Percentiles rank a stretch among this genome's conserved stretches.
These are phyloP conservation scores for Passiflora organensis DNA, from an alignment of 345 rosid genomes.

Conservation along the genomic window DNA sequence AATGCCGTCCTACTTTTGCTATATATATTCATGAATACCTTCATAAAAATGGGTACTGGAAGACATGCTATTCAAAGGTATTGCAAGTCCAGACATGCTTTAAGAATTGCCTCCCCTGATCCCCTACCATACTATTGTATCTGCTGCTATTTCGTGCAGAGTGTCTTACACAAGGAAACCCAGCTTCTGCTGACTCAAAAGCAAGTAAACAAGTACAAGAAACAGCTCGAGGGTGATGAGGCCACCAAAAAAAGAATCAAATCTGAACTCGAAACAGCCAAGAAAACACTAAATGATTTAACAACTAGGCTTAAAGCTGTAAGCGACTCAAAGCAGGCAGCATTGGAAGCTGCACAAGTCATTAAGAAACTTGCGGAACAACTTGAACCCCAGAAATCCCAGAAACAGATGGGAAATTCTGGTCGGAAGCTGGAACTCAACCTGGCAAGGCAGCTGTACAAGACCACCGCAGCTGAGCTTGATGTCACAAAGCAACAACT, in stretches of 20 bases:
- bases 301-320: slow-evolving; percentile 33
- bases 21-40: too few species aligned
- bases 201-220: slow-evolving; percentile 38
- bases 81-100: neutral
- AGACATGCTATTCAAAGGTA: too few species aligned
- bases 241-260: slow-evolving; percentile 37
- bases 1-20: too few species aligned
- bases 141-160: slow-evolving; percentile 12
- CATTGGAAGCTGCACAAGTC: slow-evolving; percentile 41
- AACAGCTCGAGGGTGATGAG: slow-evolving; percentile 39
- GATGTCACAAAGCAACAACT: slow-evolving; percentile 67
- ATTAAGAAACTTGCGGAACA: slow-evolving; percentile 42
- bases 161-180: slow-evolving; percentile 52
- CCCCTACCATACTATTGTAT: neutral
- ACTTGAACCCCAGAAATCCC: slow-evolving; percentile 56
- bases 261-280: slow-evolving; percentile 49
- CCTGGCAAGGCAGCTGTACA: slow-evolving; percentile 53
- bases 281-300: slow-evolving; percentile 39
- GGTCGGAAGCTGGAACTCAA: slow-evolving; percentile 46
- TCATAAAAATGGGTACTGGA: too few species aligned
- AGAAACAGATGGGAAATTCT: slow-evolving; percentile 22
- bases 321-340: slow-evolving; percentile 36
- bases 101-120: neutral
- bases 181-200: slow-evolving; percentile 46
- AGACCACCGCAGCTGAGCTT: slow-evolving; percentile 37